phyloP scores from a whole-genome alignment of 495 filamentous ascomycete genomes.

The Platismatia glauca region DNA sequence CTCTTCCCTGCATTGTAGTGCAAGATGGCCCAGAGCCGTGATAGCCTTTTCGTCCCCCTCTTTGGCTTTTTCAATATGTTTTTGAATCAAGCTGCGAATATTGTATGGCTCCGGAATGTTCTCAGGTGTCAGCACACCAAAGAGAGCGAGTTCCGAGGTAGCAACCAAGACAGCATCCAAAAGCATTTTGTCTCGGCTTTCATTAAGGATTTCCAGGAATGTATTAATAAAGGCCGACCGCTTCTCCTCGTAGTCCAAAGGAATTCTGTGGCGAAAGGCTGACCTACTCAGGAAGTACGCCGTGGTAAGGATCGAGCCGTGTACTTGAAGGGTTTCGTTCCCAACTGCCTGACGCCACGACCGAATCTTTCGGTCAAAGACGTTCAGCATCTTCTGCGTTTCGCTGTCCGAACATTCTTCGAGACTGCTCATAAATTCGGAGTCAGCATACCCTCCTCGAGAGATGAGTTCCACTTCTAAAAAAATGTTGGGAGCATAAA shows the following conservation, averaged over 20 bases:
- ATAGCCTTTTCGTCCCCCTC: conserved; percentile 77
- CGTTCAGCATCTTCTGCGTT: conserved; percentile 33
- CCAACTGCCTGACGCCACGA: conserved; percentile 53
- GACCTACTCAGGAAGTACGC: conserved; percentile 53
- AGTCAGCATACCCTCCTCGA: neutral
- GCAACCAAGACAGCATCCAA: conserved; percentile 53
- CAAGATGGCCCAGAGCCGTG: conserved; percentile 57
- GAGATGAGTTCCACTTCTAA: neutral
- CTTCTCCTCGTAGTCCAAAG: conserved; percentile 28
- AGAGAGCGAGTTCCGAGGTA: conserved; percentile 68
- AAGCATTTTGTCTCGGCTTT: conserved; percentile 46
- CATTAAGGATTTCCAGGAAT: conserved; percentile 40
- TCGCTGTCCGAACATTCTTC: conserved; percentile 33
- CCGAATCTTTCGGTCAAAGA: conserved; percentile 34
- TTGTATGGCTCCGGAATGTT: conserved; percentile 30
- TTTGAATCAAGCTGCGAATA: conserved; percentile 44
- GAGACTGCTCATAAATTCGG: conserved; percentile 29
- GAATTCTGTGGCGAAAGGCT: conserved; percentile 37
- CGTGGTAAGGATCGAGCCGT: conserved; percentile 51
- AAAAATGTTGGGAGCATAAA: neutral
- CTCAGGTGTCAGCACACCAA: conserved; percentile 42
- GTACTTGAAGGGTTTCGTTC: conserved; percentile 47
- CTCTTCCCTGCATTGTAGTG: conserved; percentile 44
- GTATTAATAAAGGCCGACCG: conserved; percentile 33
- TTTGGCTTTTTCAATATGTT: conserved; percentile 57